Base-by-base conservation (phyloP, 2,329 filamentous ascomycete species). In the Pyrenophora seminiperda region DNA sequence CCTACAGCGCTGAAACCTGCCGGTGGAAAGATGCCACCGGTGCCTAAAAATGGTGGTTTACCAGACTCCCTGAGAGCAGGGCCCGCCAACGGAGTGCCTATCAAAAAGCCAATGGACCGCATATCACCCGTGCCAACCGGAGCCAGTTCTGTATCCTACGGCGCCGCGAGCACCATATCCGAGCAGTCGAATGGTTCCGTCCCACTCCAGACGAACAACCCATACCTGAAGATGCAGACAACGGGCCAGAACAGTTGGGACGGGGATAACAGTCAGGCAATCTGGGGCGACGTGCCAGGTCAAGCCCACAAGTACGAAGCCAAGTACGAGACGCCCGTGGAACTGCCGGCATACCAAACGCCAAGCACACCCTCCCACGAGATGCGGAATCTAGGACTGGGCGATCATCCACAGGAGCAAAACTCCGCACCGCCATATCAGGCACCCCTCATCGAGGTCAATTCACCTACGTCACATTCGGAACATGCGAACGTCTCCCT, bases 181-280 rank as follows among this genome's bases (percentile, higher is more conserved):
- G 61, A 58, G 32, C 61, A 60, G 15, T 64, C 61, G 1, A 60
- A 54, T 17, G 57, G 59, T 15, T 70, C 69, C 2, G 47, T 67
- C 27, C 66, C 69, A 1, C 55, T 76, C 15, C 59, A 74, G 50
- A 76, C 75, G 3, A 75, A 77, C 53, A 78, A 78, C 47, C 76
- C 76, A 7, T 78, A 78, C 53, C 63, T 73, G 17, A 68, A 67
- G 20, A 70, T 73, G 59, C 73, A 75, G 40, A 53, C 60, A 13
- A 74, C 73, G 1, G 72, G 69, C 0, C 64, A 74, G 41, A 69
- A 58, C 30, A 66, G 58, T 13, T 71, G 68, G 50, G 72, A 63
- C 6, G 62, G 50, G 5, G 74, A 76, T 46, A 73, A 58, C 56
- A 75, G 65, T 46, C 65, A 71, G 29, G 58, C 71, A 3, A 65